These are phyloP conservation scores for Corylus americana DNA, from an alignment of 306 rosid genomes.

Conservation along the genomic window DNA sequence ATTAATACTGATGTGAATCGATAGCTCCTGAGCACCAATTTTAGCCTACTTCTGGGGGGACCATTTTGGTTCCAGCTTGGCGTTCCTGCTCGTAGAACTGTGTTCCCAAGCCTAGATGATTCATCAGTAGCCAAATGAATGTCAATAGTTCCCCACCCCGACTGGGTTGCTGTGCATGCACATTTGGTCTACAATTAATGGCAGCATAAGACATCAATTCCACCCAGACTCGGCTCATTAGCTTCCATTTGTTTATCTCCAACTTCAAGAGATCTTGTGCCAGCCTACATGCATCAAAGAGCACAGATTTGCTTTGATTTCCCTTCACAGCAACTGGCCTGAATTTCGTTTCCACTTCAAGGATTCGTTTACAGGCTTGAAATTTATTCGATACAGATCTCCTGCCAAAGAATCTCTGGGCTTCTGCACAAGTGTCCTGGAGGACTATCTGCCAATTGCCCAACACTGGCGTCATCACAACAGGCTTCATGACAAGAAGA, in stretches of 20 bases:
- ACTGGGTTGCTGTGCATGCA: constrained; percentile 37
- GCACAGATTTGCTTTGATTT: constrained; percentile 22
- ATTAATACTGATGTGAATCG: too few species aligned
- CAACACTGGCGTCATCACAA: constrained; percentile 26
- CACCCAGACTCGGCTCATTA: constrained; percentile 35
- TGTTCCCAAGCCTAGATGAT: constrained; percentile 24
- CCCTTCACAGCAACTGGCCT: constrained; percentile 29
- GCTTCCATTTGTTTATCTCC: constrained; percentile 9
- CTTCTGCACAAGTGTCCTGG: constrained; percentile 34
- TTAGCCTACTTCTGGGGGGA: too few species aligned
- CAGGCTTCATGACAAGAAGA: constrained; percentile 21
- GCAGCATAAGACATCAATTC: constrained; percentile 31
- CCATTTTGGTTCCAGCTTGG: too few species aligned
- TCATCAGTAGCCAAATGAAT: constrained; percentile 35
- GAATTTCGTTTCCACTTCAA: background rate
- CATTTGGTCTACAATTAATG: constrained; percentile 22
- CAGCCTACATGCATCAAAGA: constrained; percentile 21
- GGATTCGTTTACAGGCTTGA: background rate
- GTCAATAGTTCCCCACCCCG: constrained; percentile 36
- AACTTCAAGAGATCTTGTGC: background rate
- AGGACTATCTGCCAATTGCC: constrained; percentile 30
- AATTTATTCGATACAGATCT: background rate
- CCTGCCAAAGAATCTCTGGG: constrained; percentile 18
- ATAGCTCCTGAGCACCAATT: too few species aligned
- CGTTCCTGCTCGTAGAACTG: too few species aligned